A percentile compares a stretch with the other conserved stretches of the same genome.
Evolutionary conservation across 2,329 filamentous ascomycete species (phyloP).

Genomic region (Orbilia javanica): DNA sequence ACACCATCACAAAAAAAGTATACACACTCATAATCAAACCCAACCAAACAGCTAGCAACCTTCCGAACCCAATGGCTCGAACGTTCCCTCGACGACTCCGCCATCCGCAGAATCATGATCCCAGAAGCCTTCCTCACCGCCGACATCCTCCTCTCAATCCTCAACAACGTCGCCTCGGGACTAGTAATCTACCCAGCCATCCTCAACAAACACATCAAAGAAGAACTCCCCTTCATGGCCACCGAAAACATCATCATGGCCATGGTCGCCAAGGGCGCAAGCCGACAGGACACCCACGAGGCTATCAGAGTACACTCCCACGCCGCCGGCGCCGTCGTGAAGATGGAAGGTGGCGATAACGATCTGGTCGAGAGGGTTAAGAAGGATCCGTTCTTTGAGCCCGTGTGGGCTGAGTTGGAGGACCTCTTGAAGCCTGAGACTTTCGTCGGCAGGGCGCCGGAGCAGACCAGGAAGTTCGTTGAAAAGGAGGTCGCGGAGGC

Average conservation of each 20-base stretch:
- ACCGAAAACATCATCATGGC: conserved; percentile 83
- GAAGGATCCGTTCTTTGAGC: conserved; percentile 78
- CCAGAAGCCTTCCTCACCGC: conserved; percentile 77
- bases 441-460: conserved; percentile 71
- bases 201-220: conserved; percentile 76
- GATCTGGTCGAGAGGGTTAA: conserved; percentile 85
- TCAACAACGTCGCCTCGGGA: conserved; percentile 77
- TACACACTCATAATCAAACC: not conserved
- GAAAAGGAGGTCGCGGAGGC: conserved; percentile 68
- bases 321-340: conserved; percentile 79
- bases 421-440: conserved; percentile 74
- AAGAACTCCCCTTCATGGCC: conserved; percentile 89
- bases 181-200: conserved; percentile 83
- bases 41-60: conserved; percentile 5
- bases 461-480: conserved; percentile 71
- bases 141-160: conserved; percentile 75
- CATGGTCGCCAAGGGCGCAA: conserved; percentile 77
- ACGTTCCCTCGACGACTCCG: conserved; percentile 81
- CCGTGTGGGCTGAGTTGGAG: conserved; percentile 78
- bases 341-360: conserved; percentile 79
- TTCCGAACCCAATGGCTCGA: conserved; percentile 78
- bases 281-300: conserved; percentile 86
- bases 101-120: conserved; percentile 72
- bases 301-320: conserved; percentile 85
- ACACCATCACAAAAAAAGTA: not conserved